Base-by-base conservation (phyloP, 2,329 filamentous ascomycete genomes). In the Botrytis galanthina region DNA sequence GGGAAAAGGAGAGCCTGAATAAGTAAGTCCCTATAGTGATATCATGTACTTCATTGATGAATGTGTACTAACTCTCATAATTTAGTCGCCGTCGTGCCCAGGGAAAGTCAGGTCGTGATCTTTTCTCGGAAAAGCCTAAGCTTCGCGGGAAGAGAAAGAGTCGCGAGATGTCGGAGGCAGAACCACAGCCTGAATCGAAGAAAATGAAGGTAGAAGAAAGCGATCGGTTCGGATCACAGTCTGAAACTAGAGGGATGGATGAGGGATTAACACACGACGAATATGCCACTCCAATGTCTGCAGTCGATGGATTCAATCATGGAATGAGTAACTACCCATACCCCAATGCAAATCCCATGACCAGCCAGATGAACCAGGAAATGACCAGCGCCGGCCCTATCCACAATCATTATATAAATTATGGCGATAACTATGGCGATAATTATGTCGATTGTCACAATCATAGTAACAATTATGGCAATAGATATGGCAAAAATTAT, bases 211-310 rank as follows among this genome's bases (percentile, higher is more conserved):
- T 46, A 14, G n/a, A 37, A 4, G n/a, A n/a, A 10, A n/a, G 37
- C n/a, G 26, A 7, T 20, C 3, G 48, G 4, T 54, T 54, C 5
- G 12, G 3, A 54, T 3, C 10, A 54, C 12, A 16, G 0, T 16
- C 26, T 0, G 12, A 1, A 3, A 16, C 12, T 29, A 29, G 22
- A 26, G 35, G 14, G 2, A 9, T 39, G 5, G 39, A n/a, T 8
- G 20, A 26, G 29, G 20, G 22, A 2, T 14, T 26, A 0, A 4
- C 20, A 12, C 4, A 26, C 2, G 32, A 0, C 29, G 9, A 1
- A 60, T 60, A 14, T 26, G 22, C 1, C 46, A 14, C 10, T 12
- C 14, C 22, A 1, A 51, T 51, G 22, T 4, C 22, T 51, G 22
- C 1, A 51, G 22, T 26, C 1, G 46, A 48, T 1, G 1, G 10